These are phyloP conservation scores for Prototheca wickerhamii DNA, from an alignment of 163 green algal species.

Conservation along the genomic window DNA sequence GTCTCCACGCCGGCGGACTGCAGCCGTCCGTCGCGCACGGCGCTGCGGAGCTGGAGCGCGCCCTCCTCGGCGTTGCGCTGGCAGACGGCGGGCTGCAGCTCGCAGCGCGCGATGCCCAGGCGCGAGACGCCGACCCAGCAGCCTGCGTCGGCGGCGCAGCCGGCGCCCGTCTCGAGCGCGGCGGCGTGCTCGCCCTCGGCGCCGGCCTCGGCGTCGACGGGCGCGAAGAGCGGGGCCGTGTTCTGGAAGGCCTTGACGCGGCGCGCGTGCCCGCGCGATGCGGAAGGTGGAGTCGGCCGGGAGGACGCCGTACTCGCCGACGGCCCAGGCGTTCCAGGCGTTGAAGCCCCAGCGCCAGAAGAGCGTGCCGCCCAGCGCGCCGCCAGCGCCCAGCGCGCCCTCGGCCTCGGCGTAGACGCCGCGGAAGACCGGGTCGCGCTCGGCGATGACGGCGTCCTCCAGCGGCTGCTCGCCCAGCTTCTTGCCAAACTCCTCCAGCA, in stretches of 20 bases:
- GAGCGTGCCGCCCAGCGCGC: conserved; percentile 10
- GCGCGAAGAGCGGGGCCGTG: not conserved
- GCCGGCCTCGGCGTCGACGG: not conserved
- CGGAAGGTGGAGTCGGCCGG: conserved; percentile 6
- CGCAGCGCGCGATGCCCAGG: not conserved
- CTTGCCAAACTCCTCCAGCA: conserved; percentile 39
- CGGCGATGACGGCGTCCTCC: conserved; percentile 2
- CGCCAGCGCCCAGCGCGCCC: not conserved
- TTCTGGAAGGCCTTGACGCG: conserved; percentile 4
- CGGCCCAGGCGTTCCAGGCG: not conserved
- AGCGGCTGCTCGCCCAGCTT: conserved; percentile 9
- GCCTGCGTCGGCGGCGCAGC: not conserved
- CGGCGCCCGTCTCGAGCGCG: no score
- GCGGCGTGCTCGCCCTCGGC: no score
- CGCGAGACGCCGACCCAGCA: not conserved
- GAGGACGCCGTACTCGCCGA: conserved; percentile 17
- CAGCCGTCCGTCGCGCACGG: not conserved
- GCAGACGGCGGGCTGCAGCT: not conserved
- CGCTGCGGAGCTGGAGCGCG: not conserved
- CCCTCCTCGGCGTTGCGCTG: not conserved
- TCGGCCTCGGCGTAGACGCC: conserved; percentile 14
- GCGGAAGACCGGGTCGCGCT: conserved; percentile 9
- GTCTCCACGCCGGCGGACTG: not conserved
- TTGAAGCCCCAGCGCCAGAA: conserved; percentile 31
- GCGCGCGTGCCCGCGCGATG: not conserved